phyloP scores from a whole-genome alignment of 108 stramenopile species.

The Parmales sp. region DNA sequence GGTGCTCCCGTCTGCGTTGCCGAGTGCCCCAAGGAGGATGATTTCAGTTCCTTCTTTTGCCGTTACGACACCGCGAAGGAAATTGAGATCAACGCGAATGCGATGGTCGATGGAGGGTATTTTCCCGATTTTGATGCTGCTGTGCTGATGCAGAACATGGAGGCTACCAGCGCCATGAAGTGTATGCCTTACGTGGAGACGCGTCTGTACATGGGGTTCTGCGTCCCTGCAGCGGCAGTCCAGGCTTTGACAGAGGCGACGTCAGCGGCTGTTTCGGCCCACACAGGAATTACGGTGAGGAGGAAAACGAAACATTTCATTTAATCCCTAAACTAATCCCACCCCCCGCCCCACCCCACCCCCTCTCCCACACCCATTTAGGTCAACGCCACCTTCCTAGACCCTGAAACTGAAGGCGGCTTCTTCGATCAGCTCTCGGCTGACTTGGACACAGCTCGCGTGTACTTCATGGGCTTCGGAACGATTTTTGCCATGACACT shows the following conservation, averaged over 20 bases:
- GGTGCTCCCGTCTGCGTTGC: constrained; percentile 29
- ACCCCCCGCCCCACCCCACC: not conserved
- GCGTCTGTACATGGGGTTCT: constrained; percentile 26
- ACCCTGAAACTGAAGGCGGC: constrained; percentile 2
- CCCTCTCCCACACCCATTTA: not conserved
- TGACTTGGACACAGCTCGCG: constrained; percentile 20
- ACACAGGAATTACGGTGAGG: not conserved
- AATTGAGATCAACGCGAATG: not conserved
- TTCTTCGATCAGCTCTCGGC: constrained; percentile 24
- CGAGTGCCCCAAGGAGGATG: constrained; percentile 19
- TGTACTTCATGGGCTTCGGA: constrained; percentile 37
- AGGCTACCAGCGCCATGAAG: constrained; percentile 7
- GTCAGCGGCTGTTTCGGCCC: not conserved
- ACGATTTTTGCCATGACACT: constrained; percentile 22
- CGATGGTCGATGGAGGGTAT: not conserved
- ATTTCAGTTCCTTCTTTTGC: constrained; percentile 27
- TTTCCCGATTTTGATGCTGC: not conserved
- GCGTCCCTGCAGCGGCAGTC: constrained; percentile 25
- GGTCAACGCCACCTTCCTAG: not conserved
- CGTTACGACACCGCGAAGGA: constrained; percentile 2
- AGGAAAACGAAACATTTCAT: not conserved
- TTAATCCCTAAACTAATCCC: not conserved
- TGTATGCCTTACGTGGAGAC: constrained; percentile 26
- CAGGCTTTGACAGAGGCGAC: not conserved
- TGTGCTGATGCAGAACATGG: not conserved